Evolutionary conservation across 2,329 filamentous ascomycete species (phyloP), one percentile per base, ranked within the genome.

Genomic region (Nothomitra cinnamomea): DNA sequence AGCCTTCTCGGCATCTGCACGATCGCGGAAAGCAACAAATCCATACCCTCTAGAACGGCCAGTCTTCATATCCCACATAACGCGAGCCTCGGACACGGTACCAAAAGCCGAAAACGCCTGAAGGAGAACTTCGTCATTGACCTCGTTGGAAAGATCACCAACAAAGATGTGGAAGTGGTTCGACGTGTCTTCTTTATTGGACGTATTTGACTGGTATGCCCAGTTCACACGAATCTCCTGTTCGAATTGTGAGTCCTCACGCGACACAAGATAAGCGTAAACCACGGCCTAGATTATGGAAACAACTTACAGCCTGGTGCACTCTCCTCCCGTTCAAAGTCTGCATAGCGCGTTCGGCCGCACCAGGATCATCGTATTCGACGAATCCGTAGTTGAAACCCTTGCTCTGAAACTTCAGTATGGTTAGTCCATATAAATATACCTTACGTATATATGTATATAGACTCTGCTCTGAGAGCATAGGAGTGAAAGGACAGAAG

Each of bases 21-120:
- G 87, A 58, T 98, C 92, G 58, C 90, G 85, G 78, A 94, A 98
- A 51, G 92, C 92, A 61, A 96, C 90, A 65, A 98, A 98, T 12
- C 92, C 92, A 65, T 98, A 98, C 56, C 92, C 92, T 66, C 92
- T 86, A 60, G 92, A 96, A 58, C 92, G 83, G 60, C 92, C 92
- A 36, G 92, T 98, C 78, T 98, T 98, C 92, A 98, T 98, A 68
- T 98, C 92, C 92, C 92, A 98, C 92, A 98, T 98, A 59, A 98
- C 92, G 63, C 92, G 88, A 56, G 92, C 92, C 70, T 98, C 92
- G 2, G 92, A 98, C 50, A 98, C 89, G 12, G 82, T 87, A 41
- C 92, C 92, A 67, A 96, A 98, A 45, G 87, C 87, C 49, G 87
- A 94, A 70, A 98, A 98, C 12, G 92, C 92, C 69, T 95, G 89